Evolutionary conservation across 2,329 filamentous ascomycete genomes (phyloP), one percentile per base, ranked within the genome.

Genomic region (Monilinia fructigena): DNA sequence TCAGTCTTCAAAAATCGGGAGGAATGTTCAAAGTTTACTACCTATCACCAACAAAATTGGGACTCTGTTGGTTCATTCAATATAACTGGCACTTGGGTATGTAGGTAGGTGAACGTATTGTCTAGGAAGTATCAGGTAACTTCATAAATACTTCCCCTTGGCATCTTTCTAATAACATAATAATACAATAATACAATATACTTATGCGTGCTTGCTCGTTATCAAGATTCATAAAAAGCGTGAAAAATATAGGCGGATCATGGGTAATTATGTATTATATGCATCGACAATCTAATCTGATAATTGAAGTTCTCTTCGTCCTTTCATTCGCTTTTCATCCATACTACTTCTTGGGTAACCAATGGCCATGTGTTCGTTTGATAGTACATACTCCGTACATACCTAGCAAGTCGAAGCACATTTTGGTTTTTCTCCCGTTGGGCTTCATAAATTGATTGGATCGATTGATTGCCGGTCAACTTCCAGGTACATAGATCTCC

Each of bases 271-370:
- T 26, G 54, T 35, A 55, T 45, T 28, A 16, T 12, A 28, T 60
- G 56, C 56, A 60, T 12, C 28, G 45, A 38, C 45, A 60, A 50
- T 38, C 20, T n/a, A 50, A 60, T 60, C 58, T 50, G 38, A 52
- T 26, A 10, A 28, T 20, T n/a, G 14, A 26, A 20, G 31, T 35
- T 35, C 31, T 35, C n/a, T 26, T 50, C 14, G 28, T 35, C 20
- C 28, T 26, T 20, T 60, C 14, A 50, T 60, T 38, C 45, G 58
- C 45, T 38, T 10, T 18, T 11, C 2, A 26, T 38, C 12, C 31
- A 35, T 6, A 5, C 31, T 35, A 35, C 31, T 35, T 35, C 31
- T 35, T 35, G 31, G 31, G n/a, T 14, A 60, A 38, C 45, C 20
- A 14, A 3, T 3, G 20, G 10, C 31, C 31, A 38, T 16, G 16